Evolutionary conservation across 2,329 filamentous ascomycete genomes (phyloP).

Genomic region (Fusarium lyarnte): DNA sequence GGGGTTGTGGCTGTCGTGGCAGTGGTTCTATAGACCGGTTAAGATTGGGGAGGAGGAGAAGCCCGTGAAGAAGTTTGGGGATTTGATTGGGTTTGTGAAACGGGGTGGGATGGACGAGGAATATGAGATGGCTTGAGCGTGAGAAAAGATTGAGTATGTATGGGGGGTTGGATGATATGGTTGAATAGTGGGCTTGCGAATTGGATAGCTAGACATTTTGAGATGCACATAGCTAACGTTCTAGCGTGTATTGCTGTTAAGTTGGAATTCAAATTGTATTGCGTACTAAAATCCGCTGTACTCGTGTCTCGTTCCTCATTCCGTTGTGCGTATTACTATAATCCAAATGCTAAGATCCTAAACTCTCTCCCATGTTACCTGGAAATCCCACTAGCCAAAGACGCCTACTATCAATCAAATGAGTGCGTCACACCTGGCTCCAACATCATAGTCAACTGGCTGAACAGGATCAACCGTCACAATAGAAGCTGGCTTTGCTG

Average conservation of each 20-base stretch:
- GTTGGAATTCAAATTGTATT: no score
- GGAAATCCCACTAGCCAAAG: no score
- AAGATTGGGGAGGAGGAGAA: conserved; percentile 19
- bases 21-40: neutral
- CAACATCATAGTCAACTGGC: neutral
- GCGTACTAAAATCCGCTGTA: neutral
- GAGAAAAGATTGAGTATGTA: no score
- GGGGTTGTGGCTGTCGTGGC: conserved; percentile 33
- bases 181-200: neutral
- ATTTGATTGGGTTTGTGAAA: neutral
- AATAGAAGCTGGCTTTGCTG: neutral
- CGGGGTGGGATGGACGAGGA: neutral
- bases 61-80: neutral
- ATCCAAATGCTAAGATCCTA: neutral
- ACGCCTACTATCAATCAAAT: neutral
- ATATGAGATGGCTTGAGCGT: neutral
- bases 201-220: neutral
- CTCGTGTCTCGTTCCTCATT: neutral
- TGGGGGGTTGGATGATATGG: no score
- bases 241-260: neutral
- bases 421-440: neutral
- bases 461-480: neutral
- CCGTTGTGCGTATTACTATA: neutral
- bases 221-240: neutral
- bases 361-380: no score